Evolutionary conservation across 129 eudicot genomes (phyloP), one percentile per base, ranked within the genome.

Genomic region (Flaveria sonorensis): DNA sequence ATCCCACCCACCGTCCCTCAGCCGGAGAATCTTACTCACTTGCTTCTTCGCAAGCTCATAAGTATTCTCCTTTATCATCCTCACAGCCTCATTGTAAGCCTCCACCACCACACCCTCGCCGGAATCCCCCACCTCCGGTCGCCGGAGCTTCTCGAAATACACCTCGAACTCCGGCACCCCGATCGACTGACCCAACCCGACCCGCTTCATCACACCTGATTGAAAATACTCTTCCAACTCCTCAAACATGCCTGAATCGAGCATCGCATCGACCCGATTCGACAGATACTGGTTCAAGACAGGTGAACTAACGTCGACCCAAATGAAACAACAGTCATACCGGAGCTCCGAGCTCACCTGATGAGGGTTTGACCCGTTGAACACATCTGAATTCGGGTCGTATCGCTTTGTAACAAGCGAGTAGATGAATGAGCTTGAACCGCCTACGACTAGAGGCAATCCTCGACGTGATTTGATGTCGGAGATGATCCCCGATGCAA

Each of bases 251-350:
- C 96, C 98, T 52, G 89, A 64, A 46, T 87, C 92, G 1, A 93
- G 65, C 98, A 93, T 90, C 62, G 87, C 98, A 21, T 93, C 95
- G 3, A 93, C 98, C 9, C 98, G 90, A n/a, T 81, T 88, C 0
- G 20, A 56, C 23, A 93, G 30, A 14, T 93, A 90, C 66, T 68
- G 53, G 39, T 93, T 82, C 62, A 93, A 68, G 26, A 88, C 86
- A 0, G 89, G 91, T 6, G 67, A 14, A 4, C 80, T 59, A 3
- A 90, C 91, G 78, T 93, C 91, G 0, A 93, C 88, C 88, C 88
- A 85, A 26, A 93, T 32, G 62, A 93, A 93, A 50, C 98, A 93
- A 21, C 95, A 90, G 9, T 68, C 78, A 79, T 85, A 93, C 8
- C 87, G 85, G 4, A 87, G 77, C 79, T 90, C 85, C 4, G 77